These are phyloP conservation scores for Torulaspora delbrueckii DNA, from an alignment of 805 yeast genomes.

Conservation along the genomic window DNA sequence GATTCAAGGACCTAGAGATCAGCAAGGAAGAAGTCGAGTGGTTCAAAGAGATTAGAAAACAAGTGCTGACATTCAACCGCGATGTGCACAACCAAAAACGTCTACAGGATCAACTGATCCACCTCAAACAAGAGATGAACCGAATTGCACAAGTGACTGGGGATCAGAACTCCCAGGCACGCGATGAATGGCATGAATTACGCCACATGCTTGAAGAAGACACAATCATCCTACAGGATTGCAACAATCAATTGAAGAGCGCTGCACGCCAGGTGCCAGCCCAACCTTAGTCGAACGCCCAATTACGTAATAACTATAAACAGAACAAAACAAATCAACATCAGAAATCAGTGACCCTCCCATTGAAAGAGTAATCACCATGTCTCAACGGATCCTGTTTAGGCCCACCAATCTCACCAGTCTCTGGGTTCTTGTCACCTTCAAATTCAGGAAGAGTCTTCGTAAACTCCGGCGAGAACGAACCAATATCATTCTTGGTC, in stretches of 20 bases:
- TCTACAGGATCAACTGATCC: conserved; percentile 29
- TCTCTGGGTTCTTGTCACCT: conserved; percentile 86
- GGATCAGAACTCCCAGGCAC: conserved; percentile 1
- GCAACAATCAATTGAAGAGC: conserved; percentile 17
- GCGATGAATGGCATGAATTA: conserved; percentile 33
- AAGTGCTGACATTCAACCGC: conserved; percentile 32
- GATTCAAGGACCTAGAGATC: conserved; percentile 31
- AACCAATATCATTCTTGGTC: conserved; percentile 51
- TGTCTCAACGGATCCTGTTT: conserved; percentile 92
- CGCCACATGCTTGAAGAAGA: conserved; percentile 35
- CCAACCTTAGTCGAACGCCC: background rate
- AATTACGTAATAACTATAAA: background rate
- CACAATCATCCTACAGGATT: conserved; percentile 27
- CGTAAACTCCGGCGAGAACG: conserved; percentile 62
- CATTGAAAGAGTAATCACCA: conserved; percentile 92
- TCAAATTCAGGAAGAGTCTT: conserved; percentile 91
- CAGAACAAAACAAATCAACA: background rate
- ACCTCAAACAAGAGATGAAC: conserved; percentile 28
- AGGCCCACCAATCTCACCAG: conserved; percentile 97
- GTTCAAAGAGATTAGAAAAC: conserved; percentile 41
- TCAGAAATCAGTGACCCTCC: conserved; percentile 91
- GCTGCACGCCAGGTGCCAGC: conserved; percentile 10
- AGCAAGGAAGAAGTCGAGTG: conserved; percentile 42
- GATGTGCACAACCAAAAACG: conserved; percentile 28
- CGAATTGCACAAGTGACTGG: conserved; percentile 12